Evolutionary conservation across 768 basidiomycete species (phyloP), one percentile per base, ranked within the genome.

Genomic region (Lentinula raphanica): DNA sequence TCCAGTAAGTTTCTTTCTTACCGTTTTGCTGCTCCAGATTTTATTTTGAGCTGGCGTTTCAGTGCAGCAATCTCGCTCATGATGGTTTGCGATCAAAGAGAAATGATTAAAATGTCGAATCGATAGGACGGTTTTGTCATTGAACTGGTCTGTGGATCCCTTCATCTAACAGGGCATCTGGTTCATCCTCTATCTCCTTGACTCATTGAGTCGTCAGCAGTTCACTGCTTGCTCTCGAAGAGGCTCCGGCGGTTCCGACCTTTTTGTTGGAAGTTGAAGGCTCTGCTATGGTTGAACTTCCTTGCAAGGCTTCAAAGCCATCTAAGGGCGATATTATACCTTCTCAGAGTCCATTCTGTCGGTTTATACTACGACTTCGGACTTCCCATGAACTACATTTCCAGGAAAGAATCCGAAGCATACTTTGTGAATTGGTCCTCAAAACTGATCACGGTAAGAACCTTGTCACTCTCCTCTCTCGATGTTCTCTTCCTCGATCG

Each of bases 1-100:
- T 12, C n/a, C 36, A 11, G 19, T 23, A 17, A 32, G 38, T 45
- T n/a, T 32, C 19, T 27, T 44, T 63, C 74, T 64, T 63, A 92
- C 91, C 91, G 78, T 68, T 78, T 80, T 48, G 83, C 80, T 39
- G 76, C 81, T 28, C 84, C 84, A 5, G 84, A 65, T 74, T 90
- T 92, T 76, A 92, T 93, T 71, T 83, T 88, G 61, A 94, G 80
- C 64, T 91, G 88, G 54, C 82, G 80, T 51, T 78, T 78, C 49
- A 84, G 66, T 28, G 80, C 72, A 50, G 75, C 71, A 35, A 71
- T 64, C 62, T 85, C 81, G 65, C 71, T 79, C 81, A 84, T 84
- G 35, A 59, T 70, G 36, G 29, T 32, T 56, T 25, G 19, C n/a
- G 36, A 38, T 39, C 51, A 40, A 39, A 36, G 49, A 50, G 46